Evolutionary conservation across 768 basidiomycete species (phyloP).

Genomic region (Calocybe cyanea): DNA sequence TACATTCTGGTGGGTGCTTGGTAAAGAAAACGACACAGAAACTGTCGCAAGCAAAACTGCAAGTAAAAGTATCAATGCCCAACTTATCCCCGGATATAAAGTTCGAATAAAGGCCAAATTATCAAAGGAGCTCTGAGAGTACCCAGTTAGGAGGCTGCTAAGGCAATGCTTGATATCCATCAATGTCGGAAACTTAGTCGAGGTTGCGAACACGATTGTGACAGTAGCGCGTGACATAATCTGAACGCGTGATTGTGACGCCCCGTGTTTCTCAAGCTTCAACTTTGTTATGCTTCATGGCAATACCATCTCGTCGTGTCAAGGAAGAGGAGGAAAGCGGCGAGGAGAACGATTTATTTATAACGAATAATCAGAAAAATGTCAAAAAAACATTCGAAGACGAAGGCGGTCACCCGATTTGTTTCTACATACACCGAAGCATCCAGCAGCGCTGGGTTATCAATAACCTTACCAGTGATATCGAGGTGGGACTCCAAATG

Average conservation of each 20-base stretch:
- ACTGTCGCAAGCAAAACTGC: not conserved
- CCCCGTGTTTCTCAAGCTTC: not conserved
- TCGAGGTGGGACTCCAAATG: constrained; percentile 25
- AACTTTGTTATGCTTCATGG: no score
- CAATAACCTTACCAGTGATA: constrained; percentile 21
- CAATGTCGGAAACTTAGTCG: no score
- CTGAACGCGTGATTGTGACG: not conserved
- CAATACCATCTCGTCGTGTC: no score
- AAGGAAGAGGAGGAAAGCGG: constrained; percentile 13
- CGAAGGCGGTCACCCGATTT: constrained; percentile 22
- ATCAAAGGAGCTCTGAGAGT: no score
- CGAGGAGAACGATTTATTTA: not conserved
- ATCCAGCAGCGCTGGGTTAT: constrained; percentile 19
- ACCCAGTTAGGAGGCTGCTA: no score
- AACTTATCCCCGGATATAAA: no score
- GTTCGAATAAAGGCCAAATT: no score
- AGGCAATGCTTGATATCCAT: no score
- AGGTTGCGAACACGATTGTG: no score
- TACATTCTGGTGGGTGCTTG: constrained; percentile 8
- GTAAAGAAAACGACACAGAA: constrained; percentile 7
- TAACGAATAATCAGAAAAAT: not conserved
- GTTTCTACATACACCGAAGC: constrained; percentile 31
- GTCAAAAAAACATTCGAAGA: constrained; percentile 17
- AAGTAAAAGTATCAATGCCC: not conserved
- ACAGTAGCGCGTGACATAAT: not conserved